A percentile compares a stretch with the other conserved stretches of the same genome.
phyloP scores from a whole-genome alignment of 2,329 filamentous ascomycete genomes.

The Neonectria magnoliae region DNA sequence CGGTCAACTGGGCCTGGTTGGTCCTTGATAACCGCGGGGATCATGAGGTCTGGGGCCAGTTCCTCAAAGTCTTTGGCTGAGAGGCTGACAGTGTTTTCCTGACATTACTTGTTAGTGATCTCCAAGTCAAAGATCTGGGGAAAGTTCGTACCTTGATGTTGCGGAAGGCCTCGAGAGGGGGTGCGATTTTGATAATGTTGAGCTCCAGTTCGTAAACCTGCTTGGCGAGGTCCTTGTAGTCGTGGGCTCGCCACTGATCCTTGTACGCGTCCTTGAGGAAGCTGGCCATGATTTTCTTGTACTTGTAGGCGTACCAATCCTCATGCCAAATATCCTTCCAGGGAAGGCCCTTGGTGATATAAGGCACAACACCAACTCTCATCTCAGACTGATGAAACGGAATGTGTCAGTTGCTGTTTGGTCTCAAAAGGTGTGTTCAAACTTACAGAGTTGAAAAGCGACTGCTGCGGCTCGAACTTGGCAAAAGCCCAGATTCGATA shows the following conservation, averaged over 20 bases:
- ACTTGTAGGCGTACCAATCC: background rate
- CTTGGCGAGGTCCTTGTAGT: conserved; percentile 1
- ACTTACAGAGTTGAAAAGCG: conserved; percentile 28
- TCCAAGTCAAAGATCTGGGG: background rate
- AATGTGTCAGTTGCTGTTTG: background rate
- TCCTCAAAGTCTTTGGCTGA: conserved; percentile 8
- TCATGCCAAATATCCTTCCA: conserved; percentile 13
- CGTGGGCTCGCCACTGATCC: background rate
- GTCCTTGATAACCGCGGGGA: conserved; percentile 1
- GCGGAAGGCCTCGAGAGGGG: background rate
- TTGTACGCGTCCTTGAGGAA: conserved; percentile 2
- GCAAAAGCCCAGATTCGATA: conserved; percentile 25
- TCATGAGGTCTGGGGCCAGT: conserved; percentile 5
- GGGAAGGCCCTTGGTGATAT: conserved; percentile 15
- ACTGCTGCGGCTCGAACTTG: conserved; percentile 23
- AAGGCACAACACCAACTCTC: conserved; percentile 17
- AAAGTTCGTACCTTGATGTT: conserved; percentile 8
- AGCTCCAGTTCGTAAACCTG: conserved; percentile 19
- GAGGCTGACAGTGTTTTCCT: conserved; percentile 5
- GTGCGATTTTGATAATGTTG: conserved; percentile 10
- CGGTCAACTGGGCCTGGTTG: background rate
- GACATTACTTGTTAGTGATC: background rate
- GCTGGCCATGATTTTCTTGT: background rate
- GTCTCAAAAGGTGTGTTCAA: background rate
- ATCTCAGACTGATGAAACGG: conserved; percentile 11